Evolutionary conservation across 2,329 filamentous ascomycete genomes (phyloP).

Genomic region (Nemania abortiva): DNA sequence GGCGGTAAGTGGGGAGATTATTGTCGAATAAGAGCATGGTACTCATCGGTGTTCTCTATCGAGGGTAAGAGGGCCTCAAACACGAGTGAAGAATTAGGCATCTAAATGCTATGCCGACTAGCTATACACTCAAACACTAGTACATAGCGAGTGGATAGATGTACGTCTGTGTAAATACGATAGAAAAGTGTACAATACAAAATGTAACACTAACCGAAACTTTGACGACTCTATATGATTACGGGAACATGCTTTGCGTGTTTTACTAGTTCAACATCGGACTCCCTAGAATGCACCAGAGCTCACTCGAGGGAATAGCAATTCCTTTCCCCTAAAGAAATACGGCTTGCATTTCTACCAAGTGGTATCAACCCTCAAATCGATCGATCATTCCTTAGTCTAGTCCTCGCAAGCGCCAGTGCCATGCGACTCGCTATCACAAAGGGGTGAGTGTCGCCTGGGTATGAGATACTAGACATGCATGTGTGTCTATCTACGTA

Average conservation of each 20-base stretch:
- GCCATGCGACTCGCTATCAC: too few relatives aligned
- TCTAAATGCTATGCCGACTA: background rate
- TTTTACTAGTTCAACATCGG: background rate
- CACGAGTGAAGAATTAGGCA: too few relatives aligned
- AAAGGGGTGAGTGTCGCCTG: too few relatives aligned
- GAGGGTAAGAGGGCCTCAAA: background rate
- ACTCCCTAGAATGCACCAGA: too few relatives aligned
- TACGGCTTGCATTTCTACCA: too few relatives aligned
- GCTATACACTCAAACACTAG: conserved; percentile 4
- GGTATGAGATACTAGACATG: too few relatives aligned
- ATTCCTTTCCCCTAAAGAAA: too few relatives aligned
- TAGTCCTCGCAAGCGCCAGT: too few relatives aligned
- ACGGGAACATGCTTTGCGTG: background rate
- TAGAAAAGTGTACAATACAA: conserved; percentile 36
- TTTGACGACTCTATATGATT: background rate
- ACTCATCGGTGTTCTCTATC: background rate
- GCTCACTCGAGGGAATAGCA: too few relatives aligned
- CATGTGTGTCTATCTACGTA: too few relatives aligned
- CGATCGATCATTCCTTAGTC: too few relatives aligned
- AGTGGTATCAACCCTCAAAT: too few relatives aligned
- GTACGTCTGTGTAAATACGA: conserved; percentile 36
- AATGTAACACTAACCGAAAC: conserved; percentile 4
- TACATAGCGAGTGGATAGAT: conserved; percentile 11
- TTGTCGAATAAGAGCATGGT: conserved; percentile 46
- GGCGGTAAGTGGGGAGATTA: conserved; percentile 45